Conservation (phyloP, 805 yeast genomes). For the Suhomyces sp. region DNA sequence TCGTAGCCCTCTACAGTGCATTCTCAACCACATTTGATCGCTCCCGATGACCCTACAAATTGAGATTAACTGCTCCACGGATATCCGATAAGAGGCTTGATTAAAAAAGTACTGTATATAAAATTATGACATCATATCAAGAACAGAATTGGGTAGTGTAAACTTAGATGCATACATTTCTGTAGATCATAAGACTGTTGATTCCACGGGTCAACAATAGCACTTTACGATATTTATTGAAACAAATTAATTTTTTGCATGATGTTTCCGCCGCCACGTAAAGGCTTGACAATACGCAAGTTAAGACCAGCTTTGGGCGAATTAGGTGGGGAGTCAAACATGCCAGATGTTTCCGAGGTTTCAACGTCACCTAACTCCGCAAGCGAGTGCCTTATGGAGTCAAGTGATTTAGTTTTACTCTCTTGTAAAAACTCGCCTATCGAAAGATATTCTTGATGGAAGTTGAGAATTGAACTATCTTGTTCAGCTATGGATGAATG, state of each 20-base stretch:
- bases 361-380: slow-evolving; percentile 9
- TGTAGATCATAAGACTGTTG: too few species aligned
- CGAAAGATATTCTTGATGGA: slow-evolving; percentile 14
- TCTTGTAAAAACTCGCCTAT: slow-evolving; percentile 15
- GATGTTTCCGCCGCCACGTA: slow-evolving; percentile 48
- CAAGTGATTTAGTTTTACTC: slow-evolving; percentile 12
- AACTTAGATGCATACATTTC: too few species aligned
- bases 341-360: slow-evolving; percentile 17
- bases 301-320: slow-evolving; percentile 49
- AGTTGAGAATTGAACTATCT: slow-evolving; percentile 11
- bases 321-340: slow-evolving; percentile 15
- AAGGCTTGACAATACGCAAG: slow-evolving; percentile 59
- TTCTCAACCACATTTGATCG: too few species aligned
- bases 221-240: too few species aligned
- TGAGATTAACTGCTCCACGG: too few species aligned
- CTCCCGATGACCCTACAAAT: too few species aligned
- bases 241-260: slow-evolving; percentile 13
- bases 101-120: too few species aligned
- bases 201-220: too few species aligned
- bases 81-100: too few species aligned
- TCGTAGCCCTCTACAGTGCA: too few species aligned
- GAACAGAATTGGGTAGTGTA: too few species aligned
- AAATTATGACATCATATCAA: too few species aligned
- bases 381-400: slow-evolving; percentile 7
- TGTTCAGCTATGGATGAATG: slow-evolving; percentile 2